Conservation (phyloP, 2,329 filamentous ascomycete species). For the Xylariaceae sp. region DNA sequence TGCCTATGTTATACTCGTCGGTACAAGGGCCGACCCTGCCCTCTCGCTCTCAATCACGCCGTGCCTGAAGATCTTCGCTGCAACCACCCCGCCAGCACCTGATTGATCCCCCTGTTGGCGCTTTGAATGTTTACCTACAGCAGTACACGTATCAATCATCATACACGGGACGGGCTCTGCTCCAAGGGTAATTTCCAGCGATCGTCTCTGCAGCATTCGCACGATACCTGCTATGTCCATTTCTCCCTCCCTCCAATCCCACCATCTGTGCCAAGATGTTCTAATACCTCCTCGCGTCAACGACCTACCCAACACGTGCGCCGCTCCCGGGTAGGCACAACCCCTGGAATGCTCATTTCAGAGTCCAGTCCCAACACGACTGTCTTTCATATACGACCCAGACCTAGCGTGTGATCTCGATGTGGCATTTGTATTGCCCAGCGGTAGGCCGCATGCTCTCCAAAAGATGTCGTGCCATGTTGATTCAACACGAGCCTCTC, state of each 20-base stretch:
- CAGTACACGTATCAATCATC: slow-evolving; percentile 7
- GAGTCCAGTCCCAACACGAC: not conserved
- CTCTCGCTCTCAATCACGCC: slow-evolving; percentile 12
- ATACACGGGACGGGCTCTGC: slow-evolving; percentile 8
- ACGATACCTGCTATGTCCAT: not conserved
- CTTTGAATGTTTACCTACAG: slow-evolving; percentile 9
- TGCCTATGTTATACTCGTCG: not conserved
- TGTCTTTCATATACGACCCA: slow-evolving; percentile 1
- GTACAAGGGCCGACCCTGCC: slow-evolving; percentile 7
- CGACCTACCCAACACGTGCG: slow-evolving; percentile 6
- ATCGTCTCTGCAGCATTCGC: slow-evolving; percentile 13
- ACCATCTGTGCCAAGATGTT: slow-evolving; percentile 7
- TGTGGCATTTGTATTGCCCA: too few species aligned
- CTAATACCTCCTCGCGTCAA: too few species aligned
- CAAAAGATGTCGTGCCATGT: too few species aligned
- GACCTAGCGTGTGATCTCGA: too few species aligned
- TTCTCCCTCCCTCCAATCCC: not conserved
- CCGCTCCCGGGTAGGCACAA: slow-evolving; percentile 9
- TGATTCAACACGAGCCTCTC: too few species aligned
- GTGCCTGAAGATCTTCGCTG: slow-evolving; percentile 29
- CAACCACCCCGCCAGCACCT: too few species aligned
- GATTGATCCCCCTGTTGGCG: too few species aligned
- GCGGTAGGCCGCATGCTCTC: too few species aligned
- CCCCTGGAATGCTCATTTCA: not conserved
- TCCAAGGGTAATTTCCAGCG: slow-evolving; percentile 18